phyloP scores from a whole-genome alignment of 345 rosid species.

The Aurinia saxatilis region DNA sequence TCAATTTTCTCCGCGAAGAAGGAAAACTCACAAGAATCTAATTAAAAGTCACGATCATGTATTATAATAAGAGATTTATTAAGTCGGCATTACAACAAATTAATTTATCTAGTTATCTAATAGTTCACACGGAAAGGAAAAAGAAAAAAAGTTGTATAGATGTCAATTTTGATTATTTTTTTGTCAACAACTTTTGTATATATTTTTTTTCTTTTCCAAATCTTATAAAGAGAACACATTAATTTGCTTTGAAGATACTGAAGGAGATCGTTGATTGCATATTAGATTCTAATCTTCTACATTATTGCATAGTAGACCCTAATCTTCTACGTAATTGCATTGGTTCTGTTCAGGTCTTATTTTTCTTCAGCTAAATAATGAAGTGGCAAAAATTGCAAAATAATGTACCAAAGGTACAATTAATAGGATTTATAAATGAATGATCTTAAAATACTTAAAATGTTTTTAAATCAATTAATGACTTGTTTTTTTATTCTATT shows the following conservation, averaged over 20 bases:
- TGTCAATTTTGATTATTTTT: too few species aligned
- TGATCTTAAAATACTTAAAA: neutral
- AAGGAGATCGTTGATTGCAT: neutral
- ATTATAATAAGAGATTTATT: neutral
- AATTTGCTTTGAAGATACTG: neutral
- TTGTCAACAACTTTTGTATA: neutral
- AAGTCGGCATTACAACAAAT: constrained; percentile 14
- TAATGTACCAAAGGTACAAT: neutral
- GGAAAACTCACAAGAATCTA: constrained; percentile 7
- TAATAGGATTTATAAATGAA: too few species aligned
- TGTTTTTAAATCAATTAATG: neutral
- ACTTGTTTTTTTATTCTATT: neutral
- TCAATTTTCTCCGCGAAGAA: constrained; percentile 13
- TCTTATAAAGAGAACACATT: neutral
- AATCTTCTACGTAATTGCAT: neutral
- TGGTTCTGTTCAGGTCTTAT: neutral
- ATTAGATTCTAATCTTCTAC: neutral
- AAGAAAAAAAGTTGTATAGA: too few species aligned
- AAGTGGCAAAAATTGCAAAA: neutral
- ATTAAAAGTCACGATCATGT: constrained; percentile 7
- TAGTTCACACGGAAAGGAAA: too few species aligned
- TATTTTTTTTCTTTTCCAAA: neutral
- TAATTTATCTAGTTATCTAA: constrained; percentile 15
- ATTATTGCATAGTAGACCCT: neutral
- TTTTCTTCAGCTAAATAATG: neutral